Evolutionary conservation across 1,284 basidiomycete genomes (phyloP).

Genomic region (Puccinia horiana): DNA sequence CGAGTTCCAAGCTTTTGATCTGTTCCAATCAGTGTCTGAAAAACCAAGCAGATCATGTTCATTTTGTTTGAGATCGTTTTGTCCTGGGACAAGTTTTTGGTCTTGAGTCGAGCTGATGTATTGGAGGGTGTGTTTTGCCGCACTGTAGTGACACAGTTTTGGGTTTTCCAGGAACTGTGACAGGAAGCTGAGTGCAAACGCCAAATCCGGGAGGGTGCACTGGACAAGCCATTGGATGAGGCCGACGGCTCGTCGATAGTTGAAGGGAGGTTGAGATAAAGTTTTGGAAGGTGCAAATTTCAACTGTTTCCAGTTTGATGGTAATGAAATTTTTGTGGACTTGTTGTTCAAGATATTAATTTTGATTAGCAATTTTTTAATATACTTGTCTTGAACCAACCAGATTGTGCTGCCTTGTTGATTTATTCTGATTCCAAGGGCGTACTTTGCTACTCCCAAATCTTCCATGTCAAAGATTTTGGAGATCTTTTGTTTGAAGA

Average conservation of each 20-base stretch:
- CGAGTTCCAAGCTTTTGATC: neutral
- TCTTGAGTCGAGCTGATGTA: neutral
- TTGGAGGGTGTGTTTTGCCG: neutral
- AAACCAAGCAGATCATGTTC: neutral
- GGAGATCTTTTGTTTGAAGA: slow-evolving; percentile 13
- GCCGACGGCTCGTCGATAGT: neutral
- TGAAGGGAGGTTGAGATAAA: neutral
- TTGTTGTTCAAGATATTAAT: neutral
- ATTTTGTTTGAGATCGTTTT: neutral
- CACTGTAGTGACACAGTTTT: too few relatives aligned
- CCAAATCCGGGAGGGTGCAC: too few relatives aligned
- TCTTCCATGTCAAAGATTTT: slow-evolving; percentile 22
- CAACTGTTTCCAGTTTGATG: neutral
- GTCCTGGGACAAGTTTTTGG: neutral
- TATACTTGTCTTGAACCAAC: neutral
- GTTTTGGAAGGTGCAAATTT: neutral
- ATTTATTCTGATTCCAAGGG: neutral
- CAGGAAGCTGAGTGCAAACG: too few relatives aligned
- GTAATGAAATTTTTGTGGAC: neutral
- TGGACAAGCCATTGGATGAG: neutral
- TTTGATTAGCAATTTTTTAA: neutral
- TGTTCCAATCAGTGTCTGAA: slow-evolving; percentile 18
- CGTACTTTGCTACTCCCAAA: neutral
- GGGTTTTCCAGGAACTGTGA: too few relatives aligned
- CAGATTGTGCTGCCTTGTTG: neutral